These are phyloP conservation scores for Brachypodium distachyon DNA, from an alignment of 202 grass and related monocot species.

Conservation along the genomic window DNA sequence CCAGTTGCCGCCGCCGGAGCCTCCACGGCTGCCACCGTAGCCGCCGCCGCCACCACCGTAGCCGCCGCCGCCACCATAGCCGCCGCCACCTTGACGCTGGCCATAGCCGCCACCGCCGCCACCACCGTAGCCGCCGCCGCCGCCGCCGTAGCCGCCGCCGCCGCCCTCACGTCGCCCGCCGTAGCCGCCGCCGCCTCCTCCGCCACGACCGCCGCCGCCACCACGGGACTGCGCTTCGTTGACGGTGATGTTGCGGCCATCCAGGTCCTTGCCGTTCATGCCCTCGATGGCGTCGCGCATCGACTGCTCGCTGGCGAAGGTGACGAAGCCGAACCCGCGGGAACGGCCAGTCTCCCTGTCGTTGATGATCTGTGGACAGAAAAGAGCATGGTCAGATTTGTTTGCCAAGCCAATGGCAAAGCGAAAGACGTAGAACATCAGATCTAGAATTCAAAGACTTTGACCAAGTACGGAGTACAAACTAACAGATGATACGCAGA, in stretches of 20 bases:
- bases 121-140: constrained; percentile 16
- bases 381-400: background rate
- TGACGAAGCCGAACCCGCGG: constrained; percentile 92
- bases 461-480: no score
- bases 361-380: constrained; percentile 62
- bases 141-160: background rate
- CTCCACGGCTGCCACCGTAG: background rate
- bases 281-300: constrained; percentile 81
- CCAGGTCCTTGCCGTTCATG: constrained; percentile 83
- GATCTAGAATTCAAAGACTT: no score
- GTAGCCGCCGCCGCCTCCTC: constrained; percentile 1
- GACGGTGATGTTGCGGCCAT: constrained; percentile 94
- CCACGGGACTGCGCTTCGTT: constrained; percentile 91
- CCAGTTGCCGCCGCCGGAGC: constrained; percentile 37
- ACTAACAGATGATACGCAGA: background rate
- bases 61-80: background rate
- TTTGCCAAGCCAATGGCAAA: no score
- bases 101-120: background rate
- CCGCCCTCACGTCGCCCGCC: background rate
- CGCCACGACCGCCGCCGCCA: background rate
- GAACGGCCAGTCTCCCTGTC: constrained; percentile 91
- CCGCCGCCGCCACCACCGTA: background rate
- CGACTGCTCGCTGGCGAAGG: constrained; percentile 54
- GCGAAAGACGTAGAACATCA: no score
- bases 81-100: background rate